phyloP scores from a whole-genome alignment of 805 yeast genomes.

The Cyberlindnera xishuangbannaensis region DNA sequence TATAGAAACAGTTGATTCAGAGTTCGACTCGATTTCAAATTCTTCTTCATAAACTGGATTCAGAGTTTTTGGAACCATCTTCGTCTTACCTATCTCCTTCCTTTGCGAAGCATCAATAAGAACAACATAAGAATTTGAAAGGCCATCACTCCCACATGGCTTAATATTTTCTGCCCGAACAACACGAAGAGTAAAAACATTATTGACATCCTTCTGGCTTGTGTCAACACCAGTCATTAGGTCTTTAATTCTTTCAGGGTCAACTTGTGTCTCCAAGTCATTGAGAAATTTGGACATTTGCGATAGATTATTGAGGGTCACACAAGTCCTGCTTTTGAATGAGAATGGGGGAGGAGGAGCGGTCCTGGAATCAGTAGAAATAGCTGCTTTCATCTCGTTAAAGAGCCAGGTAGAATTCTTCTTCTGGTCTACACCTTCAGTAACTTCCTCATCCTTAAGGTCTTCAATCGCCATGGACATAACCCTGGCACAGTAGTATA shows the following conservation, averaged over 20 bases:
- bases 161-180: constrained; percentile 57
- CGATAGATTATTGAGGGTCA: constrained; percentile 66
- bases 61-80: constrained; percentile 50
- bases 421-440: constrained; percentile 18
- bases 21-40: constrained; percentile 48
- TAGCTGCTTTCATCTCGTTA: constrained; percentile 45
- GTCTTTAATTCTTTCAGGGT: constrained; percentile 46
- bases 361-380: constrained; percentile 32
- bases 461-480: constrained; percentile 36
- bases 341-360: constrained; percentile 47
- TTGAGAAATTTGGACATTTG: constrained; percentile 43
- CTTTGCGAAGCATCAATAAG: constrained; percentile 50
- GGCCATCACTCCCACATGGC: constrained; percentile 40
- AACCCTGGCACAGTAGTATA: constrained; percentile 39
- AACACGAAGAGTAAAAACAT: constrained; percentile 58
- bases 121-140: constrained; percentile 55
- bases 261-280: constrained; percentile 48
- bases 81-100: constrained; percentile 61
- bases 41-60: constrained; percentile 88
- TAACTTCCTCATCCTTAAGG: constrained; percentile 25
- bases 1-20: constrained; percentile 39
- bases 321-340: constrained; percentile 58
- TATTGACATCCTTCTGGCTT: constrained; percentile 29
- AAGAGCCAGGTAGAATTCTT: constrained; percentile 40
- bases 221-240: constrained; percentile 24